These are phyloP conservation scores for Diplosphaera chodatii DNA, from an alignment of 139 green algal genomes.

Conservation along the genomic window DNA sequence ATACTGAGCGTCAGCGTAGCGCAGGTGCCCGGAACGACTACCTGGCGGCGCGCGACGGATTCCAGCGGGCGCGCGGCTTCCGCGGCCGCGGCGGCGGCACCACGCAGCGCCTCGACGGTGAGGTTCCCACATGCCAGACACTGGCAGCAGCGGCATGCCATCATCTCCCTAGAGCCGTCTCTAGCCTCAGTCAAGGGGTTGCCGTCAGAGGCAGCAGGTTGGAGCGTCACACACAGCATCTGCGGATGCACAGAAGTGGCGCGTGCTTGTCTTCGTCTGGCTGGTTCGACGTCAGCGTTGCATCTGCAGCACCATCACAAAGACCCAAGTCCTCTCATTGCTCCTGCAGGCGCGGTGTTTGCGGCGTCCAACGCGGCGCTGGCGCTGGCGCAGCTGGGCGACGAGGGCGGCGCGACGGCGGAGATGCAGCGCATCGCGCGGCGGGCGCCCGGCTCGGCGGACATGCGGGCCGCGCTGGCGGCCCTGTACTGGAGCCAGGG, in stretches of 20 bases:
- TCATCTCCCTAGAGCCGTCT: too few relatives aligned
- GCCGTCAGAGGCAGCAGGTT: too few relatives aligned
- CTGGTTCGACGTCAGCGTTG: background rate
- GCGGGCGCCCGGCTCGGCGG: constrained; percentile 63
- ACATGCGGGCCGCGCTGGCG: constrained; percentile 76
- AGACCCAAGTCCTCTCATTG: too few relatives aligned
- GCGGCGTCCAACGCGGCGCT: constrained; percentile 43
- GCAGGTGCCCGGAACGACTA: constrained; percentile 54
- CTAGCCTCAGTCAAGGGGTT: too few relatives aligned
- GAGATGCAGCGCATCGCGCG: constrained; percentile 58
- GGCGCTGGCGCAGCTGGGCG: constrained; percentile 66
- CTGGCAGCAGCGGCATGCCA: too few relatives aligned
- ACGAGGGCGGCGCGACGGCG: constrained; percentile 35
- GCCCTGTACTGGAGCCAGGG: constrained; percentile 69
- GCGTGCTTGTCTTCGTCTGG: too few relatives aligned
- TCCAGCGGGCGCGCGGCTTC: constrained; percentile 57
- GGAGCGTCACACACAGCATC: too few relatives aligned
- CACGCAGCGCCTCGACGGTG: constrained; percentile 58
- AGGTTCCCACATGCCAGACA: background rate
- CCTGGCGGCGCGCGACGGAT: constrained; percentile 36
- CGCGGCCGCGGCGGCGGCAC: constrained; percentile 36
- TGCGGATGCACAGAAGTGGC: too few relatives aligned
- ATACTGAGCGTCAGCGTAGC: background rate
- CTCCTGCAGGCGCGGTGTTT: constrained; percentile 35
- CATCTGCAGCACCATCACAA: background rate